Base-by-base conservation (phyloP, 139 green algal genomes). In the Picochlorum sp. region DNA sequence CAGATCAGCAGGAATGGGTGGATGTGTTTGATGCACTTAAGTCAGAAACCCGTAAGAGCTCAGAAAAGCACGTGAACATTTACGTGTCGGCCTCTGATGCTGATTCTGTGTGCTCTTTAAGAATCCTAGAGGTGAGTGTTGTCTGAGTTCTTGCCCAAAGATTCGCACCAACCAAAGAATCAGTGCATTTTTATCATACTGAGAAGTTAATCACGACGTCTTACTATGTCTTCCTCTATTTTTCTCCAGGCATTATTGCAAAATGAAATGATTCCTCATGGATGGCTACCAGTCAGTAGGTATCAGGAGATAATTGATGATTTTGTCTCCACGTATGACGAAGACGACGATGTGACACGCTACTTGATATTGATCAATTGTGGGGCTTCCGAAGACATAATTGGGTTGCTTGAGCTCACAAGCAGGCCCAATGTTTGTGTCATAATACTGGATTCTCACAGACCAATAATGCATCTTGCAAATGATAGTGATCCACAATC, bases 301-400 rank as follows among this genome's bases (percentile, higher is more conserved):
- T 76, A 75, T 47, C 47, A 63, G 22, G 64, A 75, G 39, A 59
- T 75, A 36, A 41, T 30, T 13, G 50, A 53, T 24, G 61, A 68
- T 33, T 68, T 68, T 36, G 12, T 44, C 22, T 24, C 26, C 14
- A 43, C 35, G 28, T 63, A 55, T 33, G 31, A 44, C 14, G 40
- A 57, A 35, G 40, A 30, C 24, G 25, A 37, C 18, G 26, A 12
- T 25, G 40, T 37, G 24, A 61, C 16, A 12, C 14, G 50, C 29
- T 54, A 29, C n/a, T 31, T 52, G 28, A 55, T 95, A 18, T 64
- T 95, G 1, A 69, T 95, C n/a, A 95, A 95, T 63, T 95, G 87
- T 62, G 87, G 87, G 5, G 86, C 80, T 0, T 75, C 73, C 7
- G 83, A 89, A 53, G 77, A 89, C 25, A 50, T 86, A 0, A 44